Evolutionary conservation across 2,329 filamentous ascomycete species (phyloP).

Genomic region (Venturia oleaginea): DNA sequence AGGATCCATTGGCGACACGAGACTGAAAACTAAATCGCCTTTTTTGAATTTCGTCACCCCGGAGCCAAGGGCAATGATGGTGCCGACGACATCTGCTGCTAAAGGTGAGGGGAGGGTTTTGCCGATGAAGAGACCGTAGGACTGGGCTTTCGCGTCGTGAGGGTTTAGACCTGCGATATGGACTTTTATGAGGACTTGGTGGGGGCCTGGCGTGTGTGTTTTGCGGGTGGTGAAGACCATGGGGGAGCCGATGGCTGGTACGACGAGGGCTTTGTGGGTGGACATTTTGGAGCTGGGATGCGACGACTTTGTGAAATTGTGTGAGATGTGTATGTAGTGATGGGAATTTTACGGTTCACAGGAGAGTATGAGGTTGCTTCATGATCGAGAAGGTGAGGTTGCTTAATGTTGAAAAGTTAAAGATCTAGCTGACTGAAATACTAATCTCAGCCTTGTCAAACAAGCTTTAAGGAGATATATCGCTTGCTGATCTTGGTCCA

Average conservation of each 20-base stretch:
- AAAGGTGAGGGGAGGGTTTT: background rate
- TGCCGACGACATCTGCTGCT: background rate
- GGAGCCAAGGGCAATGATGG: background rate
- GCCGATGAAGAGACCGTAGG: background rate
- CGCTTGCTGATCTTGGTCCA: too few relatives aligned
- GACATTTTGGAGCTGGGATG: too few relatives aligned
- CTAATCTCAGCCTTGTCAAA: too few relatives aligned
- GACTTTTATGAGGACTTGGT: background rate
- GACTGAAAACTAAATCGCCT: background rate
- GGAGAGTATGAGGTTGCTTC: too few relatives aligned
- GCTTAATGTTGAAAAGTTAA: too few relatives aligned
- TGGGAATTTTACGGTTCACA: too few relatives aligned
- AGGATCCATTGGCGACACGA: background rate
- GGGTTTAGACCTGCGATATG: background rate
- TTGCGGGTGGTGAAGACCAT: background rate
- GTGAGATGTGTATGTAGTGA: background rate
- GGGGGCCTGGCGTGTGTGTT: background rate
- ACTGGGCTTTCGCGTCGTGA: constrained; percentile 6
- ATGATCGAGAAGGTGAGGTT: too few relatives aligned
- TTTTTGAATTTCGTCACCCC: background rate
- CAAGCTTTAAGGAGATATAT: too few relatives aligned
- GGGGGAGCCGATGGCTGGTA: background rate
- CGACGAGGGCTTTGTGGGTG: background rate
- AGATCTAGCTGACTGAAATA: too few relatives aligned
- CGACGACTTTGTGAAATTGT: too few relatives aligned